phyloP scores from a whole-genome alignment of 495 filamentous ascomycete species.

The Penicillium canariense region DNA sequence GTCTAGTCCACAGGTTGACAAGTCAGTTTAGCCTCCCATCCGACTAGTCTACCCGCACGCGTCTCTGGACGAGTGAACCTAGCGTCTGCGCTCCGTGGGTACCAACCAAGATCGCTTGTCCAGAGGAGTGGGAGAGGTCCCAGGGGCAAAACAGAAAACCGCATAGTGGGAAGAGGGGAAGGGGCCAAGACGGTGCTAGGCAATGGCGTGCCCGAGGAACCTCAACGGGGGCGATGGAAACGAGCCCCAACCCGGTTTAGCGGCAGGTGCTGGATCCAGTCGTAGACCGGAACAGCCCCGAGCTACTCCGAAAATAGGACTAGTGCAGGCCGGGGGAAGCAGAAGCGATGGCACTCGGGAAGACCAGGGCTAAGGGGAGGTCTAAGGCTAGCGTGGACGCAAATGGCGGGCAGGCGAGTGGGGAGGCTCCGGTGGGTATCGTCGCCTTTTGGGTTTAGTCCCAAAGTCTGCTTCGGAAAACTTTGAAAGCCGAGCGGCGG shows the following conservation, averaged over 20 bases:
- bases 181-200: slow-evolving; percentile 18
- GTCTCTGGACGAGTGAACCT: slow-evolving; percentile 33
- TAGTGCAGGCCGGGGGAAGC: slow-evolving; percentile 40
- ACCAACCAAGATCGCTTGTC: slow-evolving; percentile 35
- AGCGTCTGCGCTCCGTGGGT: slow-evolving; percentile 40
- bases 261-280: neutral
- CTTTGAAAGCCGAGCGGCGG: slow-evolving; percentile 27
- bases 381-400: slow-evolving; percentile 15
- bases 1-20: neutral
- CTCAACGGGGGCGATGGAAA: slow-evolving; percentile 20
- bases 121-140: slow-evolving; percentile 11
- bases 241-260: slow-evolving; percentile 10
- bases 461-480: slow-evolving; percentile 17
- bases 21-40: slow-evolving; percentile 29
- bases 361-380: slow-evolving; percentile 22
- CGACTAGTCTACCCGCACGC: slow-evolving; percentile 46
- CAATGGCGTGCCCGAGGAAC: slow-evolving; percentile 45
- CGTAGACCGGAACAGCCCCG: neutral
- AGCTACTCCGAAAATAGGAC: slow-evolving; percentile 8
- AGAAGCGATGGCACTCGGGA: slow-evolving; percentile 32
- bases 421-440: slow-evolving; percentile 10
- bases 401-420: neutral
- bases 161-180: neutral
- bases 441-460: slow-evolving; percentile 7
- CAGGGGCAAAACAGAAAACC: slow-evolving; percentile 16